Conservation (phyloP, 176 grass and related monocot species). For the Juncus inflexus region DNA sequence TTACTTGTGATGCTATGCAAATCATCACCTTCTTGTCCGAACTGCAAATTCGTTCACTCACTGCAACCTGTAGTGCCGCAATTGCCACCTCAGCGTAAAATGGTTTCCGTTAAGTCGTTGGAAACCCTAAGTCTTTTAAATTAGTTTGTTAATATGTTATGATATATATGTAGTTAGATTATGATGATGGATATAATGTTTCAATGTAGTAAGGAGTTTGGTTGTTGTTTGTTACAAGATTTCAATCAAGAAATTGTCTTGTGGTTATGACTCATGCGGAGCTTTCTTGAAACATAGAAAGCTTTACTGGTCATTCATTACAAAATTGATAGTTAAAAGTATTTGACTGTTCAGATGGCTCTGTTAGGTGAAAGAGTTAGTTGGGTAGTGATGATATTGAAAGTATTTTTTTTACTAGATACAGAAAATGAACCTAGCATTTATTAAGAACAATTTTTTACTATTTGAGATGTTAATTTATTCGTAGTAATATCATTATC, state of each 20-base stretch:
- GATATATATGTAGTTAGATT: neutral
- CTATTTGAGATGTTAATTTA: neutral
- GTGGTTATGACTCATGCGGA: conserved; percentile 5
- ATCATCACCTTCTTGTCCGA: conserved; percentile 78
- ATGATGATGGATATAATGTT: conserved; percentile 7
- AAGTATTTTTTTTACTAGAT: too few relatives aligned
- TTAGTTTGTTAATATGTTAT: neutral
- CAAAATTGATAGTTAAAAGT: neutral
- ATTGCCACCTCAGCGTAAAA: conserved; percentile 12
- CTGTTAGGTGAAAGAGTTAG: neutral
- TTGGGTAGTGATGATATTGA: neutral
- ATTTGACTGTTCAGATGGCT: neutral
- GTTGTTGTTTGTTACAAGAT: neutral
- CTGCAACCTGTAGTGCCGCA: conserved; percentile 11
- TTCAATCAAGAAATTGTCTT: conserved; percentile 2
- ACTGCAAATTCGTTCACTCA: conserved; percentile 77
- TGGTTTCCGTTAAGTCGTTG: conserved; percentile 12
- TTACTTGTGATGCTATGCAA: conserved; percentile 84
- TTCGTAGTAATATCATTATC: too few relatives aligned
- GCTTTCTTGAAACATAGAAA: neutral
- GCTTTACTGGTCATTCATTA: neutral
- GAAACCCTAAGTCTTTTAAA: conserved; percentile 23
- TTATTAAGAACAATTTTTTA: neutral
- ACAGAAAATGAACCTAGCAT: too few relatives aligned
- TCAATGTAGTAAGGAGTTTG: neutral